Base-by-base conservation (phyloP, 306 rosid species). In the Parietaria judaica region DNA sequence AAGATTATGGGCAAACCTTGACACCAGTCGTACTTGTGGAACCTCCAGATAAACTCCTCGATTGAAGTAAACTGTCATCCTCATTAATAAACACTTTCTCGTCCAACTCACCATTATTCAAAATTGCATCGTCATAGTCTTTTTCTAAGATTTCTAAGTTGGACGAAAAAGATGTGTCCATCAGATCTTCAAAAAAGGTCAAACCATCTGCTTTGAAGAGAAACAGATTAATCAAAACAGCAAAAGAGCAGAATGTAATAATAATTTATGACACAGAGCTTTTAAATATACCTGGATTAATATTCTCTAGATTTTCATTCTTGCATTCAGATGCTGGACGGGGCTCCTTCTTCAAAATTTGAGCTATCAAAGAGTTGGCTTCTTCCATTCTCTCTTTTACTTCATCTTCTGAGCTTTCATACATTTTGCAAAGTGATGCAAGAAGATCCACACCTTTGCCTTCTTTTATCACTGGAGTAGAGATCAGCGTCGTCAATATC, bases 31-130 rank as follows among this genome's bases (percentile, higher is more conserved):
- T 60, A 52, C 72, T 72, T 70, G 72, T 62, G 54, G 89, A 74
- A 70, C 94, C 82, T 66, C 87, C 94, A 12, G 97, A 83, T 65
- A 76, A 67, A 74, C 84, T 88, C 60, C 87, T 87, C 4, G 99
- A 86, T 70, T 83, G 95, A 74, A 94, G 71, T 68, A 94, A 77
- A 82, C 86, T 86, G 64, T 94, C 99, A 51, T 89, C 95, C 56
- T 80, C 94, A 38, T 89, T 81, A 61, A 94, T 76, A 80, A 89
- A 86, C 44, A 89, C 68, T 70, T 95, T 89, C 74, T 94, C 99
- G 79, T 94, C 99, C 64, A 94, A 69, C 60, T 86, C 99, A 71
- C 81, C 86, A 66, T 84, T 84, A 71, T 73, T 73, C 70, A 67
- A 58, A 73, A 83, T 74, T 55, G 90, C 88, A 73, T 63, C 68